These are phyloP conservation scores for Xylaria sp. DNA, from an alignment of 2,329 filamentous ascomycete genomes.

Conservation along the genomic window DNA sequence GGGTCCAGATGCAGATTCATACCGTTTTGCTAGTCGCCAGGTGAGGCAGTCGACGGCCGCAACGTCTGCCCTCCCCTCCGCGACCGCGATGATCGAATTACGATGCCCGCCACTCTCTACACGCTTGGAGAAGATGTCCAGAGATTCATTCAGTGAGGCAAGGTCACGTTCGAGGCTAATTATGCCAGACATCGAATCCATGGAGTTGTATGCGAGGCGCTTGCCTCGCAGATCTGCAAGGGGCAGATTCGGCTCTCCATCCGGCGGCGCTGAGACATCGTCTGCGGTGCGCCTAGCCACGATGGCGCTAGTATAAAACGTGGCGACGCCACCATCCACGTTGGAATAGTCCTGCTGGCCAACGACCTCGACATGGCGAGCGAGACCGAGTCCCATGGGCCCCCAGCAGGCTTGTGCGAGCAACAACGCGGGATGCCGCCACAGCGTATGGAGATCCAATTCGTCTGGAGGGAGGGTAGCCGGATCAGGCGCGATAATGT, in stretches of 20 bases:
- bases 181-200: conserved; percentile 34
- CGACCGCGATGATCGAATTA: conserved; percentile 31
- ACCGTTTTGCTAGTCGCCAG: conserved; percentile 36
- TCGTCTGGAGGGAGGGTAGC: conserved; percentile 33
- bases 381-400: conserved; percentile 34
- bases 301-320: conserved; percentile 34
- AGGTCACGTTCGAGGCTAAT: conserved; percentile 32
- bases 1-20: conserved; percentile 17
- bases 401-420: conserved; percentile 34
- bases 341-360: conserved; percentile 36
- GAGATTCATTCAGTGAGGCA: conserved; percentile 13
- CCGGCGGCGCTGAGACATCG: conserved; percentile 16
- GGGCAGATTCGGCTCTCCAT: conserved; percentile 23
- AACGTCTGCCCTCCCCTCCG: conserved; percentile 28
- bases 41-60: conserved; percentile 35
- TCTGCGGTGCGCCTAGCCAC: conserved; percentile 22
- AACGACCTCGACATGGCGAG: conserved; percentile 26
- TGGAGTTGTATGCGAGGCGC: conserved; percentile 33
- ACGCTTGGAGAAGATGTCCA: conserved; percentile 26
- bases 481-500: conserved; percentile 32
- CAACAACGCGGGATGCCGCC: conserved; percentile 34
- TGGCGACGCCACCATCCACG: conserved; percentile 26
- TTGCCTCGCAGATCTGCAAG: conserved; percentile 29
- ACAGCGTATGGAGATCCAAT: conserved; percentile 33
- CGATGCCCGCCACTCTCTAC: conserved; percentile 35